Evolutionary conservation across 306 rosid genomes (phyloP).

Genomic region (Carpinus viminea): DNA sequence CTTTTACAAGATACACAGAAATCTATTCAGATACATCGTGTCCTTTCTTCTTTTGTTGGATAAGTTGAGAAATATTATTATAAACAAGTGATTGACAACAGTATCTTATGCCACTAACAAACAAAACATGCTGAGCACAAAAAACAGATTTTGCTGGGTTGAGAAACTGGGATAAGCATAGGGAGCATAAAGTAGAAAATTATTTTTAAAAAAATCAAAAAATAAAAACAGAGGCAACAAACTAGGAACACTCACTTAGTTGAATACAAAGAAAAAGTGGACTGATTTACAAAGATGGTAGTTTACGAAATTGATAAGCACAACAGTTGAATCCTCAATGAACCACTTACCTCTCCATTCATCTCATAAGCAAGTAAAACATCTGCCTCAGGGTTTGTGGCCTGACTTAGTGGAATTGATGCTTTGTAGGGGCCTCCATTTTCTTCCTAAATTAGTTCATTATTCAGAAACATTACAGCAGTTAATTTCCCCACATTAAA

Average conservation of each 20-base stretch:
- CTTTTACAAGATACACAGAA: background rate
- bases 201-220: background rate
- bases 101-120: background rate
- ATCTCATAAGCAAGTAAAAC: conserved; percentile 96
- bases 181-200: background rate
- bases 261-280: background rate
- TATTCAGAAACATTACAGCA: conserved; percentile 21
- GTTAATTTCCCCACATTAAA: background rate
- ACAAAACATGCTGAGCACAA: background rate
- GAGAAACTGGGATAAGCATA: background rate
- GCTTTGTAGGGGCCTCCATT: conserved; percentile 98
- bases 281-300: background rate
- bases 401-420: conserved; percentile 88
- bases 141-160: background rate
- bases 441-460: conserved; percentile 64
- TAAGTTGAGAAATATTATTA: background rate
- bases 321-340: conserved; percentile 7
- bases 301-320: background rate
- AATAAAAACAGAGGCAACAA: background rate
- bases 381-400: conserved; percentile 89
- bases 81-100: background rate
- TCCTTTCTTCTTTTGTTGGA: background rate
- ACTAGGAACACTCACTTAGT: background rate
- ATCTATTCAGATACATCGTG: background rate
- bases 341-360: conserved; percentile 83